phyloP scores from a whole-genome alignment of 441 rosid species.

The Gossypium schwendimanii region DNA sequence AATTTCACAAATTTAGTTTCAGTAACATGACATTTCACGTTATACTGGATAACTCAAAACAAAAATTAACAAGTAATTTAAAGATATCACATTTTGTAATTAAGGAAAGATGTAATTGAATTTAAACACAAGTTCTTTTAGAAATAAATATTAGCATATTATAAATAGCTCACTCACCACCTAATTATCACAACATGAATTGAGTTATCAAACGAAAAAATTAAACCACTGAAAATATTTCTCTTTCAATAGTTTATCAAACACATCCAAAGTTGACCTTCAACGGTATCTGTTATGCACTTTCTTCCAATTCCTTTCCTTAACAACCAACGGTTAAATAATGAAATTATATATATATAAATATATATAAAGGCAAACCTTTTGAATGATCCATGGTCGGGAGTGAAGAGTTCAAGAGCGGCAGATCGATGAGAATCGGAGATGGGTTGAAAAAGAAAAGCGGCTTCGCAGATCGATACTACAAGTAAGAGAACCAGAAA shows the following conservation, averaged over 20 bases:
- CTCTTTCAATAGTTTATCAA: not conserved
- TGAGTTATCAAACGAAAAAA: not conserved
- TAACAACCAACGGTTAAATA: not conserved
- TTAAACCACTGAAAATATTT: not conserved
- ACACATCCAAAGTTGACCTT: not conserved
- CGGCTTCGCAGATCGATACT: constrained; percentile 49
- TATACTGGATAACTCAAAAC: not conserved
- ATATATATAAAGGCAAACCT: constrained; percentile 28
- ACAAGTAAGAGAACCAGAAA: constrained; percentile 37
- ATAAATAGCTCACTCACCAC: not conserved
- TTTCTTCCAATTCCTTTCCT: not conserved
- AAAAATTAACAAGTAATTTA: not conserved
- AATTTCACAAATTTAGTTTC: not conserved
- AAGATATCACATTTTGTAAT: not conserved
- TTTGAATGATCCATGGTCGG: constrained; percentile 52
- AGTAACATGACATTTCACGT: not conserved
- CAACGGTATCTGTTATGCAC: not conserved
- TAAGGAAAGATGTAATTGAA: not conserved
- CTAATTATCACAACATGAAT: not conserved
- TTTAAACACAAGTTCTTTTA: not conserved
- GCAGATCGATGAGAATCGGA: constrained; percentile 87
- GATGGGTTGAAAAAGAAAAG: constrained; percentile 61
- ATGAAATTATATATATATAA: not conserved
- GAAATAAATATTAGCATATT: not conserved
- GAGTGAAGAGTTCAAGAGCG: constrained; percentile 60